phyloP scores from a whole-genome alignment of 805 yeast genomes.

The Clavispora santaluciae region DNA sequence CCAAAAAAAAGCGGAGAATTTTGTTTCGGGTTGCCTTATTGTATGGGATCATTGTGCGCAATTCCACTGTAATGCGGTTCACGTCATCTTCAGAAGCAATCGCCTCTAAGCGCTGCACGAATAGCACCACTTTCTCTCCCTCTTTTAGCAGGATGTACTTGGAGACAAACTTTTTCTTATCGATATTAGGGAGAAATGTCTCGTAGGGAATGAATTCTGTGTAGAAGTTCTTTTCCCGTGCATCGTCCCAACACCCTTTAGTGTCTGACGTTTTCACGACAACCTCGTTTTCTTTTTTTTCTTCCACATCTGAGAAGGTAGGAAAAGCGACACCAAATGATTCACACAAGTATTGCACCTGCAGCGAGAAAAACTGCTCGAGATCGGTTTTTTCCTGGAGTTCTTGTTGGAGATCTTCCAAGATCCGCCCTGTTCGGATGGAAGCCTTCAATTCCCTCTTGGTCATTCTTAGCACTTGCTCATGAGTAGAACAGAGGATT shows the following conservation, averaged over 20 bases:
- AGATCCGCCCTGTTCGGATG: constrained; percentile 60
- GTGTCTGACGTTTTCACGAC: constrained; percentile 8
- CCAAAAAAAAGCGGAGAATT: constrained; percentile 51
- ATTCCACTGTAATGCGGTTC: constrained; percentile 40
- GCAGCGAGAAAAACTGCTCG: constrained; percentile 2
- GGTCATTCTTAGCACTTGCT: constrained; percentile 29
- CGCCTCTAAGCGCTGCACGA: constrained; percentile 39
- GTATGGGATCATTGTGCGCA: constrained; percentile 49
- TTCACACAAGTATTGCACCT: constrained; percentile 9
- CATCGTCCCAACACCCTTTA: constrained; percentile 55
- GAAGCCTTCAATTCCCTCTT: constrained; percentile 48
- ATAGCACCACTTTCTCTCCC: constrained; percentile 39
- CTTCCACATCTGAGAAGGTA: constrained; percentile 19
- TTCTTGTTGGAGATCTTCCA: constrained; percentile 40
- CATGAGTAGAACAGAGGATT: constrained; percentile 30
- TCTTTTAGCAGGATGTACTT: constrained; percentile 17
- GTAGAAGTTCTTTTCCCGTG: constrained; percentile 62
- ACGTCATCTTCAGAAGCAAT: constrained; percentile 45
- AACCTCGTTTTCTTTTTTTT: constrained; percentile 17
- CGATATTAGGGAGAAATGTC: neutral
- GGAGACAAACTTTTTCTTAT: neutral
- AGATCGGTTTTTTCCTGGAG: constrained; percentile 5
- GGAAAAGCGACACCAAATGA: constrained; percentile 6
- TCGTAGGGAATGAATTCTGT: constrained; percentile 30
- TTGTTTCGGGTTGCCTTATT: constrained; percentile 71